A percentile compares a stretch with the other conserved stretches of the same genome.
These are phyloP conservation scores for Arachis hypogaea DNA, from an alignment of 306 rosid genomes.

Conservation along the genomic window DNA sequence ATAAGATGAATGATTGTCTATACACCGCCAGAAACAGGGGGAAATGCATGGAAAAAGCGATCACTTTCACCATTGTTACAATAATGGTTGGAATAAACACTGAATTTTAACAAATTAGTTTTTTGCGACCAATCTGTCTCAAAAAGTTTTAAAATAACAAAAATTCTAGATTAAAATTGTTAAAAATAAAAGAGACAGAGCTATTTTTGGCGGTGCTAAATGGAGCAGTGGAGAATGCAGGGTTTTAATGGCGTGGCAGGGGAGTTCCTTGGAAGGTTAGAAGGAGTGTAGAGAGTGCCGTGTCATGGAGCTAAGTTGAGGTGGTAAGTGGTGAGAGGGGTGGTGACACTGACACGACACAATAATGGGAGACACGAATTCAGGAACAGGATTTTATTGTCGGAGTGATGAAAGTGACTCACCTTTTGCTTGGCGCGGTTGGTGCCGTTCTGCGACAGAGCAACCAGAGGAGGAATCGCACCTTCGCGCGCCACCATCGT, in stretches of 20 bases:
- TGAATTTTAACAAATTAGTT: no score
- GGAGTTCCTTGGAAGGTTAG: background rate
- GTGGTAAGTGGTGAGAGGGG: background rate
- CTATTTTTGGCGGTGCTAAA: no score
- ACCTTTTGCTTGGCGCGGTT: constrained; percentile 87
- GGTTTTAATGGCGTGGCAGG: constrained; percentile 37
- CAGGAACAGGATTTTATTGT: background rate
- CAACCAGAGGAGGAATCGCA: constrained; percentile 83
- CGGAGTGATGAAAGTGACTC: background rate
- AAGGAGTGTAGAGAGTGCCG: constrained; percentile 29
- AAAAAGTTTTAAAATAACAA: no score
- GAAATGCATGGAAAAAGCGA: background rate
- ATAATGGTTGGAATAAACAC: no score
- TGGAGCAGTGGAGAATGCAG: no score
- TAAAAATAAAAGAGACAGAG: no score
- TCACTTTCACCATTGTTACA: no score
- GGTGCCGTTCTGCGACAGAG: constrained; percentile 76
- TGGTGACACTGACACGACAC: background rate
- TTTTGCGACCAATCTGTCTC: no score
- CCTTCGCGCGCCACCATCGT: constrained; percentile 86
- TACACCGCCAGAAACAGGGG: background rate
- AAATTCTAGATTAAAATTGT: no score
- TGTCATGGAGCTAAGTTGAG: constrained; percentile 42
- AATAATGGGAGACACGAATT: background rate
- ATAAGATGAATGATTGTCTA: background rate